Evolutionary conservation across 495 filamentous ascomycete genomes (phyloP).

Genomic region (Xanthoparmelia taractica): DNA sequence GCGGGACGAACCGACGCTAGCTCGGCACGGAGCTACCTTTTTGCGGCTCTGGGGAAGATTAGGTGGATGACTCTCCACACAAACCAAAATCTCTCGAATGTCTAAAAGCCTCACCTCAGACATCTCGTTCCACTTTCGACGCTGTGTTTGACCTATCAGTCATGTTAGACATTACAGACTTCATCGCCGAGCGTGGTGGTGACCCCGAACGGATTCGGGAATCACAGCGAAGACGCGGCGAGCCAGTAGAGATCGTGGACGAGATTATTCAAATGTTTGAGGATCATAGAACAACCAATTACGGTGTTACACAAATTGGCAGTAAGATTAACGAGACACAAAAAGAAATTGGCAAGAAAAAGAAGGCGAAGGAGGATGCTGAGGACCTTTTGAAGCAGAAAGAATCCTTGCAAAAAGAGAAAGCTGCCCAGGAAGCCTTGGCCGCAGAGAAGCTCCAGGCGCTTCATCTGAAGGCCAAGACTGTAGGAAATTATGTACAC

Average conservation of each 20-base stretch:
- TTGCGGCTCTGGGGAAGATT: neutral
- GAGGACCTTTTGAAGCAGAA: conserved; percentile 68
- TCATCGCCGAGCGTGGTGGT: conserved; percentile 80
- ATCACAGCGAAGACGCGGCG: conserved; percentile 73
- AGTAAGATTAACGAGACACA: conserved; percentile 78
- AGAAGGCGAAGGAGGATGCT: conserved; percentile 89
- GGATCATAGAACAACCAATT: conserved; percentile 74
- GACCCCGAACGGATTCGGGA: conserved; percentile 83
- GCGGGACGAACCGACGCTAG: neutral
- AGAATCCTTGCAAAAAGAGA: conserved; percentile 64
- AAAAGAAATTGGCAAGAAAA: conserved; percentile 85
- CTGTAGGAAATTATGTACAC: conserved; percentile 90
- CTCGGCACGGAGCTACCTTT: neutral
- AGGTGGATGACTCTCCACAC: neutral
- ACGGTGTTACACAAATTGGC: conserved; percentile 69
- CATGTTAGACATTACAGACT: conserved; percentile 76
- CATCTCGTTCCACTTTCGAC: neutral
- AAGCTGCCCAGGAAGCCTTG: conserved; percentile 64
- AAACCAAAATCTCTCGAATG: neutral
- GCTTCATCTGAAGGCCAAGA: conserved; percentile 68
- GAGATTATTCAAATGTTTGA: conserved; percentile 83
- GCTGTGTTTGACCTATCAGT: neutral
- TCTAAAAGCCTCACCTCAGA: neutral
- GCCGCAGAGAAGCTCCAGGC: conserved; percentile 65
- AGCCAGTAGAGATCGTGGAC: conserved; percentile 67